Percentiles rank a stretch among this genome's conserved stretches.
Evolutionary conservation across 2,329 filamentous ascomycete species (phyloP).

Genomic region (Aspergillus sclerotialis): DNA sequence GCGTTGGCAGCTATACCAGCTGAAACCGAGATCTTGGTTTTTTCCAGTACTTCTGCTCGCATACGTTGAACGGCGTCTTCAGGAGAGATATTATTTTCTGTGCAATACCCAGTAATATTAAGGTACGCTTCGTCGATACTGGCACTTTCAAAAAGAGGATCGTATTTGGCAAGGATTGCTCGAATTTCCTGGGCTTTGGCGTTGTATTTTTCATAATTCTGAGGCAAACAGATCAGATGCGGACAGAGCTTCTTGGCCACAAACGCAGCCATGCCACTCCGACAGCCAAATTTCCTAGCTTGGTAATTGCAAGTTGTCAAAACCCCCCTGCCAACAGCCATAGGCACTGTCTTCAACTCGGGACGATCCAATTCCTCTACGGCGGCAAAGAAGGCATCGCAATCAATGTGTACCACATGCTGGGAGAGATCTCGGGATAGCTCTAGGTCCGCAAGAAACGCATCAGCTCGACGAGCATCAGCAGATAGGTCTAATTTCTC

Average conservation of each 20-base stretch:
- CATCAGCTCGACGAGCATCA: slow-evolving; percentile 70
- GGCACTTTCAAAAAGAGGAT: slow-evolving; percentile 83
- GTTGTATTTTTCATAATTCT: slow-evolving; percentile 86
- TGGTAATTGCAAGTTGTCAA: slow-evolving; percentile 77
- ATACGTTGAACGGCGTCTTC: slow-evolving; percentile 71
- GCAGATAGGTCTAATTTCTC: slow-evolving; percentile 67
- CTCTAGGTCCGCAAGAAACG: slow-evolving; percentile 74
- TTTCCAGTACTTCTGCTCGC: slow-evolving; percentile 66
- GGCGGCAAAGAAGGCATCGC: slow-evolving; percentile 94
- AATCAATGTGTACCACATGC: slow-evolving; percentile 84
- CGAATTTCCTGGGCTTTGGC: slow-evolving; percentile 85
- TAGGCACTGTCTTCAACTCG: slow-evolving; percentile 77
- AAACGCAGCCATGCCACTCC: slow-evolving; percentile 93
- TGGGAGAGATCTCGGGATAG: slow-evolving; percentile 73
- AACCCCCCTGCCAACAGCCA: slow-evolving; percentile 76
- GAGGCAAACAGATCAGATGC: slow-evolving; percentile 69
- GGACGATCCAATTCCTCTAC: slow-evolving; percentile 81
- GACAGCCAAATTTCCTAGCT: slow-evolving; percentile 80
- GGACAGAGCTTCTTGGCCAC: slow-evolving; percentile 93
- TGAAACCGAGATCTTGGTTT: slow-evolving; percentile 78
- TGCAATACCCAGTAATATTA: slow-evolving; percentile 85
- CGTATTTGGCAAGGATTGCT: slow-evolving; percentile 75
- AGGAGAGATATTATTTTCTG: slow-evolving; percentile 58
- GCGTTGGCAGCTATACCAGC: slow-evolving; percentile 92
- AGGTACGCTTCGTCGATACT: slow-evolving; percentile 96